Evolutionary conservation across 2,329 filamentous ascomycete species (phyloP).

Genomic region (Cryphonectria naterciae): DNA sequence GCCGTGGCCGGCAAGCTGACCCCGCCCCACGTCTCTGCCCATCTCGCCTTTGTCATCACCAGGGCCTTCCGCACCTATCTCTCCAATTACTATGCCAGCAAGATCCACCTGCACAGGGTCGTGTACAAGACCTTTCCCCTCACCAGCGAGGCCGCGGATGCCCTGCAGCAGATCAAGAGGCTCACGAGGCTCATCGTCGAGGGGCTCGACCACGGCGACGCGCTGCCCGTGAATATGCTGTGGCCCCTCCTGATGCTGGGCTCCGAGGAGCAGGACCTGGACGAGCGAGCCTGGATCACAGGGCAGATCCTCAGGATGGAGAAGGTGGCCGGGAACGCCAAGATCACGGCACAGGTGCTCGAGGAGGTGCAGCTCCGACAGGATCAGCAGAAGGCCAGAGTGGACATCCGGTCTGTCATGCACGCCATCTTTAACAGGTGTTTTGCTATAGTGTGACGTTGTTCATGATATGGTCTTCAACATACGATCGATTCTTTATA

Average conservation of each 20-base stretch:
- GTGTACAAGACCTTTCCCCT: conserved; percentile 59
- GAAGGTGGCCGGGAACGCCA: conserved; percentile 48
- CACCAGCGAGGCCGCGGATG: conserved; percentile 52
- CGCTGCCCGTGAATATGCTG: conserved; percentile 59
- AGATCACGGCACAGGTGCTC: conserved; percentile 50
- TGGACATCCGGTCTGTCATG: conserved; percentile 52
- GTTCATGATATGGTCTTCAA: too few relatives aligned
- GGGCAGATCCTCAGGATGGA: conserved; percentile 53
- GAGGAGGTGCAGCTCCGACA: conserved; percentile 51
- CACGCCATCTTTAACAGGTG: conserved; percentile 54
- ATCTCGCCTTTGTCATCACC: conserved; percentile 54
- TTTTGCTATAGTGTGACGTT: conserved; percentile 52
- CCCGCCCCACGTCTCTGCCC: conserved; percentile 51
- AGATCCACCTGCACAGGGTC: conserved; percentile 60
- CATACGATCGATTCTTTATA: too few relatives aligned
- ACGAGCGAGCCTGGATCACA: conserved; percentile 55
- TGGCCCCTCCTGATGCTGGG: conserved; percentile 62
- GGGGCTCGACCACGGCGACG: conserved; percentile 45
- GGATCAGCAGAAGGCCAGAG: conserved; percentile 43
- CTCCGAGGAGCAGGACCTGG: conserved; percentile 54
- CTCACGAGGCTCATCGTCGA: conserved; percentile 51
- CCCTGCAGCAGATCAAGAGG: conserved; percentile 53
- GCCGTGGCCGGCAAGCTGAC: conserved; percentile 56
- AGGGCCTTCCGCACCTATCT: conserved; percentile 59
- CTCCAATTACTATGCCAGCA: conserved; percentile 60